These are phyloP conservation scores for Imleria badia DNA, from an alignment of 768 basidiomycete species.

Conservation along the genomic window DNA sequence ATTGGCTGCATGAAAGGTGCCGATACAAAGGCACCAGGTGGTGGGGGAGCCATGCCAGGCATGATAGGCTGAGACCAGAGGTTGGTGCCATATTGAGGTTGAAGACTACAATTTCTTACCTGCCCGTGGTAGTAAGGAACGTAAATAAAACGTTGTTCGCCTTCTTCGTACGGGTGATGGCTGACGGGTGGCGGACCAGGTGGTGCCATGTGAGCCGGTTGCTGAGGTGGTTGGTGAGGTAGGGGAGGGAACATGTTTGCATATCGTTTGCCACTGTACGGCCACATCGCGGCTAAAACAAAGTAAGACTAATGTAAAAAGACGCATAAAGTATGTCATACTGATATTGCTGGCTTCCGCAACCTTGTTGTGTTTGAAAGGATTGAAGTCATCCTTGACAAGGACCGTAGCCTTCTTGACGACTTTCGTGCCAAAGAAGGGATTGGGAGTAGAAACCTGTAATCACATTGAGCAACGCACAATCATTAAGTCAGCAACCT, in stretches of 20 bases:
- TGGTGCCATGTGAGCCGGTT: conserved; percentile 63
- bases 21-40: conserved; percentile 78
- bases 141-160: conserved; percentile 69
- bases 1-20: conserved; percentile 83
- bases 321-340: conserved; percentile 40
- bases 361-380: conserved; percentile 87
- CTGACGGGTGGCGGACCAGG: conserved; percentile 69
- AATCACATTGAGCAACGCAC: conserved; percentile 11
- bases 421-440: conserved; percentile 84
- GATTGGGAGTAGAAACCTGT: conserved; percentile 58
- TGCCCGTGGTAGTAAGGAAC: conserved; percentile 83
- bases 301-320: neutral
- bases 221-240: conserved; percentile 59
- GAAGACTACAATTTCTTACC: conserved; percentile 34
- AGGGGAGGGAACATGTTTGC: conserved; percentile 70
- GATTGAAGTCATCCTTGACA: conserved; percentile 96
- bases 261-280: conserved; percentile 88
- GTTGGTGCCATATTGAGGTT: conserved; percentile 2
- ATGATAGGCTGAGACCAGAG: conserved; percentile 62
- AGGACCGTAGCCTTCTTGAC: conserved; percentile 80
- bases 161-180: conserved; percentile 80
- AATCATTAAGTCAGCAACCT: conserved; percentile 9
- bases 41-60: conserved; percentile 80
- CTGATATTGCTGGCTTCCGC: conserved; percentile 70
- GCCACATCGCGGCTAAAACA: conserved; percentile 70